Evolutionary conservation across 768 basidiomycete species (phyloP).

Genomic region (Mycena kentingensis): DNA sequence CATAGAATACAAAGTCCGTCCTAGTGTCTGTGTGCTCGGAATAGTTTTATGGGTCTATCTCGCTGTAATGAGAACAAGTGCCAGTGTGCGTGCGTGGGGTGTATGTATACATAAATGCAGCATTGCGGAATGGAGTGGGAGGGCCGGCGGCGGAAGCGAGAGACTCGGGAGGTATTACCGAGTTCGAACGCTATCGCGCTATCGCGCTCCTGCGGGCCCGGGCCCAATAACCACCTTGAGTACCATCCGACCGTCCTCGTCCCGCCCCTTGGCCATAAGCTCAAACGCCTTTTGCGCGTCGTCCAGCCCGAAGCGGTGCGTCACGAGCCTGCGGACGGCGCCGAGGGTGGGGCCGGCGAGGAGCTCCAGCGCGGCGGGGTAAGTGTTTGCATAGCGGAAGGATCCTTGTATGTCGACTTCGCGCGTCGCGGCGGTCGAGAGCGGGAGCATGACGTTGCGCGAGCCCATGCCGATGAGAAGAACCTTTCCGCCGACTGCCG

Average conservation of each 20-base stretch:
- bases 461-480: slow-evolving; percentile 97
- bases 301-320: slow-evolving; percentile 70
- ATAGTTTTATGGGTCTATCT: no score
- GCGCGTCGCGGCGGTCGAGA: slow-evolving; percentile 77
- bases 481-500: slow-evolving; percentile 83
- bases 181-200: no score
- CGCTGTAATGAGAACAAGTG: no score
- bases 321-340: slow-evolving; percentile 73
- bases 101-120: no score
- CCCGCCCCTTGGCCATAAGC: slow-evolving; percentile 72
- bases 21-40: no score
- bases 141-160: no score
- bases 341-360: slow-evolving; percentile 67
- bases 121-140: no score
- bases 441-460: slow-evolving; percentile 77
- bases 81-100: no score
- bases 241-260: slow-evolving; percentile 79
- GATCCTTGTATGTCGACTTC: slow-evolving; percentile 93
- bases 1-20: no score
- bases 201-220: not conserved
- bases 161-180: no score
- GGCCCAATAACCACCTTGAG: slow-evolving; percentile 87
- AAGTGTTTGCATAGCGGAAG: slow-evolving; percentile 90
- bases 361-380: slow-evolving; percentile 82
- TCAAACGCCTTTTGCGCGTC: slow-evolving; percentile 79